Conservation (phyloP, 495 filamentous ascomycete genomes). For the Neurospora sp. region DNA sequence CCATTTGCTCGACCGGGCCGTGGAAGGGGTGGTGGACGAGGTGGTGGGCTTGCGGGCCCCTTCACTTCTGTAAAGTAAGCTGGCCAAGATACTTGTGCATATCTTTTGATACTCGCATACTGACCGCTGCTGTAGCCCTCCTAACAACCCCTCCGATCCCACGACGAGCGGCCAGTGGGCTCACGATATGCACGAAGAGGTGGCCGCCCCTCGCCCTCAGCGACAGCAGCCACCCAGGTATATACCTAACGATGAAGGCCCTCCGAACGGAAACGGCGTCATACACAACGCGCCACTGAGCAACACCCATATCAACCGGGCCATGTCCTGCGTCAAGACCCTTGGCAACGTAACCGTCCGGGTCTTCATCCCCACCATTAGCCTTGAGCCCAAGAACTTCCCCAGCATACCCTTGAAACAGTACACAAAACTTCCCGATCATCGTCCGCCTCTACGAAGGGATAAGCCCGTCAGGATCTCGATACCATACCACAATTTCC, state of each 20-base stretch:
- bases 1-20: slow-evolving; percentile 52
- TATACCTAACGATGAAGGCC: slow-evolving; percentile 28
- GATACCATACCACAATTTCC: slow-evolving; percentile 51
- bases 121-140: slow-evolving; percentile 32
- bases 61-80: slow-evolving; percentile 51
- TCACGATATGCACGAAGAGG: slow-evolving; percentile 89
- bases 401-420: slow-evolving; percentile 65
- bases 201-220: slow-evolving; percentile 38
- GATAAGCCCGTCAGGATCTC: slow-evolving; percentile 97
- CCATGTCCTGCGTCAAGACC: slow-evolving; percentile 43
- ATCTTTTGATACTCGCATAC: slow-evolving; percentile 7
- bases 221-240: slow-evolving; percentile 25
- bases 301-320: slow-evolving; percentile 44
- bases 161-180: slow-evolving; percentile 69
- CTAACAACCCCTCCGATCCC: slow-evolving; percentile 40
- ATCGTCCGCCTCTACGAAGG: slow-evolving; percentile 84
- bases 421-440: slow-evolving; percentile 88
- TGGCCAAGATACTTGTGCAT: slow-evolving; percentile 1
- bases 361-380: slow-evolving; percentile 58
- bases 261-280: slow-evolving; percentile 34
- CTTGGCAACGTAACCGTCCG: slow-evolving; percentile 77
- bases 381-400: slow-evolving; percentile 61
- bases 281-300: slow-evolving; percentile 34
- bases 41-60: slow-evolving; percentile 40
- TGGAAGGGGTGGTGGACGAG: slow-evolving; percentile 29